phyloP scores from a whole-genome alignment of 2,329 filamentous ascomycete species.

The Zarea fungicola region DNA sequence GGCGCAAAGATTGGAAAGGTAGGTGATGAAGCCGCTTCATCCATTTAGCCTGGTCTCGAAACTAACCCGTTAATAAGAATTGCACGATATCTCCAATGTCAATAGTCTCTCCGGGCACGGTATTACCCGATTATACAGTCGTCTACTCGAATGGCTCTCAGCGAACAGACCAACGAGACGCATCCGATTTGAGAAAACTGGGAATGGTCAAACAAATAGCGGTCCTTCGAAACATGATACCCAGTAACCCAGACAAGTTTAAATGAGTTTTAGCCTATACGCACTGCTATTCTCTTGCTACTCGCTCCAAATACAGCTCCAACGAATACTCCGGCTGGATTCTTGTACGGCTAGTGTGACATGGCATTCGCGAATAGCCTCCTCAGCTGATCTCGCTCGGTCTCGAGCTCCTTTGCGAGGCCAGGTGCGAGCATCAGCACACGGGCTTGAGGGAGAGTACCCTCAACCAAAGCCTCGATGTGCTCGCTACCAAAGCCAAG shows the following conservation, averaged over 20 bases:
- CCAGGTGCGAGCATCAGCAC: constrained; percentile 90
- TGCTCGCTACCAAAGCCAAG: constrained; percentile 74
- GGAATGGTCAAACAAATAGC: constrained; percentile 64
- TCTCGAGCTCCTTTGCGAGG: constrained; percentile 62
- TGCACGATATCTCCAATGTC: constrained; percentile 66
- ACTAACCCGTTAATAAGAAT: constrained; percentile 42
- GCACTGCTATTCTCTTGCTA: neutral
- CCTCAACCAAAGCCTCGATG: constrained; percentile 82
- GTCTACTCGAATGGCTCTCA: constrained; percentile 60
- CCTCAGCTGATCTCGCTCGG: constrained; percentile 67
- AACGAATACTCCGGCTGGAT: neutral
- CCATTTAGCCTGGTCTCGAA: neutral
- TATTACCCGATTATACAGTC: constrained; percentile 62
- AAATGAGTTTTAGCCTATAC: constrained; percentile 17
- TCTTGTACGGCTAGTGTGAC: constrained; percentile 26
- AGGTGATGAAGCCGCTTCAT: constrained; percentile 23
- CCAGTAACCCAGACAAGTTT: constrained; percentile 53
- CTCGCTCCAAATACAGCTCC: constrained; percentile 4
- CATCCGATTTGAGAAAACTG: constrained; percentile 58
- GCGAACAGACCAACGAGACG: constrained; percentile 54
- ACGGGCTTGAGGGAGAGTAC: constrained; percentile 85
- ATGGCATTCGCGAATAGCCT: constrained; percentile 60
- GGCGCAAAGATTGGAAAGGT: constrained; percentile 61
- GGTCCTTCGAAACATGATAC: constrained; percentile 60
- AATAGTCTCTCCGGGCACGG: constrained; percentile 50